These are phyloP conservation scores for Pseudocercospora pini-densiflorae DNA, from an alignment of 2,329 filamentous ascomycete species.

Conservation along the genomic window DNA sequence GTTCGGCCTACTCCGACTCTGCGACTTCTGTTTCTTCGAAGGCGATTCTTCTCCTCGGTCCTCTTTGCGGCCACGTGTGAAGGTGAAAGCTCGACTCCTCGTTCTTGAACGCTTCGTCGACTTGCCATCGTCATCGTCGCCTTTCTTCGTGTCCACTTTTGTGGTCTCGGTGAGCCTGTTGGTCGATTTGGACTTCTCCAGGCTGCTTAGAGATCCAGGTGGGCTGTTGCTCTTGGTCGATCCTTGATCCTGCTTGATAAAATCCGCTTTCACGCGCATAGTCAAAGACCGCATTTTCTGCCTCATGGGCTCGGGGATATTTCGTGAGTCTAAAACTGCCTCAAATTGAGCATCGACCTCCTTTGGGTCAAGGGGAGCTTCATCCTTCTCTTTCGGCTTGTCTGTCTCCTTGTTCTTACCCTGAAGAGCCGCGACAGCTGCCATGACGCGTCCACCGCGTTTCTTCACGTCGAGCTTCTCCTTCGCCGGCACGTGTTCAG, in stretches of 20 bases:
- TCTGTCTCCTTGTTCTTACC: constrained; percentile 52
- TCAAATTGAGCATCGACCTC: constrained; percentile 68
- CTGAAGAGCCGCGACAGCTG: constrained; percentile 67
- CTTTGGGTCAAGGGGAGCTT: constrained; percentile 55
- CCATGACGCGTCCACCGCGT: constrained; percentile 63
- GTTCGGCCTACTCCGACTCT: constrained; percentile 60
- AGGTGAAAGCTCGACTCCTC: constrained; percentile 77
- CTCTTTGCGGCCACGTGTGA: constrained; percentile 66
- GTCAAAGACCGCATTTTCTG: constrained; percentile 93
- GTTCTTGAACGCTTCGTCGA: constrained; percentile 54
- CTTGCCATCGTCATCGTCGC: constrained; percentile 37
- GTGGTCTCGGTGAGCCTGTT: constrained; percentile 31
- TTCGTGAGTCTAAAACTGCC: constrained; percentile 74
- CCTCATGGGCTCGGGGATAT: constrained; percentile 91
- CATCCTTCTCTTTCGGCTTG: constrained; percentile 43
- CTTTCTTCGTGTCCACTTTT: constrained; percentile 21
- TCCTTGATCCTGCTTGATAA: constrained; percentile 82
- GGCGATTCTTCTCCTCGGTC: constrained; percentile 55
- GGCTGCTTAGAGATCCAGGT: constrained; percentile 53
- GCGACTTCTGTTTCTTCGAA: constrained; percentile 69
- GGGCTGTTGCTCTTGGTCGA: constrained; percentile 54
- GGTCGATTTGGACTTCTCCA: constrained; percentile 43
- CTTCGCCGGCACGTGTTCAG: constrained; percentile 36
- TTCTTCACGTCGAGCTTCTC: constrained; percentile 44
- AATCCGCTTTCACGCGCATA: constrained; percentile 90